Evolutionary conservation across 805 yeast genomes (phyloP), one percentile per base, ranked within the genome.

Genomic region (Suhomyces tanzawaensis): DNA sequence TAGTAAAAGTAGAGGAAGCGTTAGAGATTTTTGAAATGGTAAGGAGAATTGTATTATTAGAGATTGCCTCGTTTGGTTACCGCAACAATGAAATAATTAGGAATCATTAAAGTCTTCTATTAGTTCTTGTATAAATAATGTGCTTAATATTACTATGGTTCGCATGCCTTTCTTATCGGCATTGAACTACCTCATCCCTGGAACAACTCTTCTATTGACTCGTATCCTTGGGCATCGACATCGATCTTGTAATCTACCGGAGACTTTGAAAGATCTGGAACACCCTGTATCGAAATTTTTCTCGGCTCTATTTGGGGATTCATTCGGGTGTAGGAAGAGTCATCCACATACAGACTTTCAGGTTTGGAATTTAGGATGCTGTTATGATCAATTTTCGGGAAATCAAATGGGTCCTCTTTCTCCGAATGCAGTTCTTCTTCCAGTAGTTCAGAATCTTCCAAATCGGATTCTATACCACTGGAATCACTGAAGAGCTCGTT

Each of bases 181-280:
- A 7, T 21, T 11, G 9, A 21, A 21, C 24, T 7, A 21, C 24
- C 24, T 7, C 11, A 21, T 7, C 11, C 24, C 24, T 33, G 23
- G 17, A 42, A 46, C 23, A 38, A 40, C 34, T 45, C 48, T 9
- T 45, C 48, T n/a, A 45, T 41, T 2, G 45, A 41, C 16, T 41
- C 37, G 26, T 45, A 36, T 7, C 43, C 43, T 5, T 15, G 5
- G 5, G 19, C 14, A 6, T 13, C 17, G 18, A 28, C 6, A 15
- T 28, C 19, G 18, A 28, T 15, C 31, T 28, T 13, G 31, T 28
- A 17, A 17, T 28, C 19, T 28, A 15, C 27, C 27, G 5, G 27
- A 9, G 27, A 24, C 14, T 24, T 24, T 8, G 27, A 24, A 24
- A 24, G 27, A 24, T 24, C 27, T 5, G 27, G 27, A 12, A 24